Evolutionary conservation across 352 stramenopile genomes (phyloP).

Genomic region (Globisporangium splendens): DNA sequence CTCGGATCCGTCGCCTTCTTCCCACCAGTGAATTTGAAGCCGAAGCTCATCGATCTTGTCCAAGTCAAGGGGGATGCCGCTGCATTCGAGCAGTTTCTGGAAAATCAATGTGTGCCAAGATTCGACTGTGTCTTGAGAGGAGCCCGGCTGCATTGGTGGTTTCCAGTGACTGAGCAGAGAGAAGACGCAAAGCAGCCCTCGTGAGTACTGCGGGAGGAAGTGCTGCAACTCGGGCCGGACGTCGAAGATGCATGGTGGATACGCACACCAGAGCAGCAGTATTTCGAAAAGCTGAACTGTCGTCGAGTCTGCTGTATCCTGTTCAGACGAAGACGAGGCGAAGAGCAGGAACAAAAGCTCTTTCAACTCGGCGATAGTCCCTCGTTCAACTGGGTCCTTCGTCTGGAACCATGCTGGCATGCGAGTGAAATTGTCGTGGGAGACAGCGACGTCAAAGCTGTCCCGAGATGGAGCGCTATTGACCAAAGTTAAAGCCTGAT

Average conservation of each 20-base stretch:
- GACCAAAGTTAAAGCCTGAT: background rate
- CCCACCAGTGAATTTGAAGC: background rate
- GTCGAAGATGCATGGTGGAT: constrained; percentile 23
- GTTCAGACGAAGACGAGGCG: background rate
- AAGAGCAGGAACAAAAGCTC: constrained; percentile 40
- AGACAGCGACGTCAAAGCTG: constrained; percentile 10
- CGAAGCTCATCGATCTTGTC: background rate
- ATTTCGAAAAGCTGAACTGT: constrained; percentile 14
- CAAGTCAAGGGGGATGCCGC: background rate
- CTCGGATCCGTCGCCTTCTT: background rate
- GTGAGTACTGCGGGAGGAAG: constrained; percentile 33
- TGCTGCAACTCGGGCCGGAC: constrained; percentile 28
- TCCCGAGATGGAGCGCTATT: background rate
- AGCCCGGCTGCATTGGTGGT: background rate
- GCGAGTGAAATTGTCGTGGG: constrained; percentile 21
- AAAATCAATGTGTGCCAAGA: too few species aligned
- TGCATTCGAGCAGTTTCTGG: too few species aligned
- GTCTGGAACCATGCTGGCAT: constrained; percentile 47
- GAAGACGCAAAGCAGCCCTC: constrained; percentile 39
- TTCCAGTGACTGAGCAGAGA: constrained; percentile 18
- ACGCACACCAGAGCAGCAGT: constrained; percentile 34
- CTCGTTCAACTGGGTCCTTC: background rate
- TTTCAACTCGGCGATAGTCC: constrained; percentile 15
- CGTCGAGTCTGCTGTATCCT: background rate
- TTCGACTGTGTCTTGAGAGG: too few species aligned